These are phyloP conservation scores for Lentinula sp. DNA, from an alignment of 768 basidiomycete genomes.

Conservation along the genomic window DNA sequence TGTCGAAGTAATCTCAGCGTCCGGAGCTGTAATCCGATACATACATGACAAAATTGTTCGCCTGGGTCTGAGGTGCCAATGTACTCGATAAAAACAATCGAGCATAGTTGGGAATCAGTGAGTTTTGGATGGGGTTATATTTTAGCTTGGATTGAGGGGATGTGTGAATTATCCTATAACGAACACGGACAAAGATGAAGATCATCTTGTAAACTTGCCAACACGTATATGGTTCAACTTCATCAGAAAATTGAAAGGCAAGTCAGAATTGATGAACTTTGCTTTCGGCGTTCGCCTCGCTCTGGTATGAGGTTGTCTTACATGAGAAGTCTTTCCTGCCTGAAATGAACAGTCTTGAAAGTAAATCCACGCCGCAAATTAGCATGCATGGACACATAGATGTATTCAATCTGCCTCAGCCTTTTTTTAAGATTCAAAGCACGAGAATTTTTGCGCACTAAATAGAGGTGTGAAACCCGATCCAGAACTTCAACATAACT, in stretches of 20 bases:
- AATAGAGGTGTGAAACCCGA: not conserved
- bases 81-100: not conserved
- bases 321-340: not conserved
- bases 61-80: not conserved
- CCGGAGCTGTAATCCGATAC: not conserved
- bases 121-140: not conserved
- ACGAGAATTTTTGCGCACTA: not conserved
- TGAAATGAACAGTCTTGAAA: not conserved
- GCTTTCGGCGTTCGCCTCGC: not conserved
- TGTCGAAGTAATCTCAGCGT: not conserved
- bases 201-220: too few species aligned
- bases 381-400: not conserved
- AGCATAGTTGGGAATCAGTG: not conserved
- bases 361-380: conserved; percentile 5
- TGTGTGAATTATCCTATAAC: not conserved
- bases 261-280: not conserved
- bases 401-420: not conserved
- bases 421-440: not conserved
- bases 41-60: not conserved
- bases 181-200: not conserved
- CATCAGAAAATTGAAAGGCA: not conserved
- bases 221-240: not conserved
- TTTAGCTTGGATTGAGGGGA: not conserved
- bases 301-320: not conserved
- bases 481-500: not conserved